Conservation (phyloP, 2,329 filamentous ascomycete species). For the Rasamsonia emersonii region DNA sequence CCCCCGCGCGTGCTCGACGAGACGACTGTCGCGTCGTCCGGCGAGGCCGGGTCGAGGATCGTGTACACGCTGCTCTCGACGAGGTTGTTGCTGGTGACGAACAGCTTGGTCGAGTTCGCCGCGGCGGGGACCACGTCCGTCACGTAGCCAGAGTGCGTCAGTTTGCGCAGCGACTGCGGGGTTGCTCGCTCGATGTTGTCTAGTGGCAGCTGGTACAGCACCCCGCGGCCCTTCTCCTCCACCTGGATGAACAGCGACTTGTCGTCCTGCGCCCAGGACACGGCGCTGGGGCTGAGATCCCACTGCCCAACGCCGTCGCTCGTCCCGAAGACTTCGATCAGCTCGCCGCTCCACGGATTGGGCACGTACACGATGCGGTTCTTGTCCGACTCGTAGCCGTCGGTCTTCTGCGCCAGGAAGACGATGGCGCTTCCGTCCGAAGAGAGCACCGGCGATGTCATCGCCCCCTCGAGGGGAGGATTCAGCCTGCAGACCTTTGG, state of each 20-base stretch:
- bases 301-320: conserved; percentile 31
- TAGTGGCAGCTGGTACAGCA: conserved; percentile 33
- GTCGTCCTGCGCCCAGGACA: conserved; percentile 36
- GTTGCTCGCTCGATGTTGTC: conserved; percentile 20
- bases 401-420: conserved; percentile 35
- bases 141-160: conserved; percentile 35
- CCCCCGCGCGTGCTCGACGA: conserved; percentile 31
- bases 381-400: conserved; percentile 41
- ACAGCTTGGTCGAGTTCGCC: conserved; percentile 26
- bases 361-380: conserved; percentile 37
- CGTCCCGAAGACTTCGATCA: conserved; percentile 31
- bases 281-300: conserved; percentile 32
- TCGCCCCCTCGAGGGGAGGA: conserved; percentile 31
- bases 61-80: conserved; percentile 38
- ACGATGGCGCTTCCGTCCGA: conserved; percentile 36
- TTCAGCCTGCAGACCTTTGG: conserved; percentile 24
- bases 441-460: conserved; percentile 37
- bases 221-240: conserved; percentile 34
- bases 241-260: conserved; percentile 32
- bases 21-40: conserved; percentile 21
- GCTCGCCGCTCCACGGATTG: conserved; percentile 32
- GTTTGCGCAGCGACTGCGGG: conserved; percentile 24
- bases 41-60: conserved; percentile 28
- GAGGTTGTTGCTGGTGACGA: conserved; percentile 36
- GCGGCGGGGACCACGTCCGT: conserved; percentile 29